A percentile compares a stretch with the other conserved stretches of the same genome.
Evolutionary conservation across 148 eudicot genomes (phyloP).

Genomic region (Euryodendron excelsum): DNA sequence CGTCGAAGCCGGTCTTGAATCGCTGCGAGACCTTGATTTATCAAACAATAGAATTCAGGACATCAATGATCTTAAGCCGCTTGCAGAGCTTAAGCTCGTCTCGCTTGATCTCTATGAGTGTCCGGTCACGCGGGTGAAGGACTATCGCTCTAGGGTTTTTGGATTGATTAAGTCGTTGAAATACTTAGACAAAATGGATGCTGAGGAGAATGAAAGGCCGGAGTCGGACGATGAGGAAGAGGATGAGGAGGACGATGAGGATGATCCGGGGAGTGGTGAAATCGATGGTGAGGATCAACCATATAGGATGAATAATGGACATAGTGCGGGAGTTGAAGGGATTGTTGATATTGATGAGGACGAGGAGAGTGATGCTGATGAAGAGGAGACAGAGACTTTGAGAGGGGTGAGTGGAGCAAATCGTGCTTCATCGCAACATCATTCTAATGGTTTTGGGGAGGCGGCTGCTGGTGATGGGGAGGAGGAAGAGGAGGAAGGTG

Average conservation of each 20-base stretch:
- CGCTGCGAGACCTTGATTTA: conserved; percentile 77
- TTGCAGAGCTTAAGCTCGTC: conserved; percentile 62
- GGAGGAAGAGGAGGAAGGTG: conserved; percentile 32
- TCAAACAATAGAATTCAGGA: conserved; percentile 75
- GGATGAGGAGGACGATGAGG: conserved; percentile 53
- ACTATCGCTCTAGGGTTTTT: conserved; percentile 77
- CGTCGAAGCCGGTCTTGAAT: conserved; percentile 63
- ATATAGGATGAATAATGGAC: conserved; percentile 40
- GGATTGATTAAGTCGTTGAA: conserved; percentile 75
- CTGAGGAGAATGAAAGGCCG: conserved; percentile 70
- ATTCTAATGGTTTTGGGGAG: conserved; percentile 49
- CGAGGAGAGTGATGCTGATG: conserved; percentile 83
- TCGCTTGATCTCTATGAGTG: conserved; percentile 95
- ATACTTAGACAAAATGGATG: conserved; percentile 96
- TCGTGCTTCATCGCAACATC: conserved; percentile 5
- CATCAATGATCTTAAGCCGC: conserved; percentile 64
- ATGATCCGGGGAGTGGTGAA: conserved; percentile 65
- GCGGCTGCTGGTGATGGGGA: conserved; percentile 34
- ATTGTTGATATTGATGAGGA: conserved; percentile 76
- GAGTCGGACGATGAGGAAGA: conserved; percentile 77
- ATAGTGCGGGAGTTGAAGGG: conserved; percentile 40
- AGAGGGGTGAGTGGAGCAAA: conserved; percentile 36
- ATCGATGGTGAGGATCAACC: conserved; percentile 48
- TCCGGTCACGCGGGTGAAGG: conserved; percentile 89
- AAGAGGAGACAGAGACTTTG: conserved; percentile 58